Conservation (phyloP, 495 filamentous ascomycete genomes). For the Penicillium roqueforti region DNA sequence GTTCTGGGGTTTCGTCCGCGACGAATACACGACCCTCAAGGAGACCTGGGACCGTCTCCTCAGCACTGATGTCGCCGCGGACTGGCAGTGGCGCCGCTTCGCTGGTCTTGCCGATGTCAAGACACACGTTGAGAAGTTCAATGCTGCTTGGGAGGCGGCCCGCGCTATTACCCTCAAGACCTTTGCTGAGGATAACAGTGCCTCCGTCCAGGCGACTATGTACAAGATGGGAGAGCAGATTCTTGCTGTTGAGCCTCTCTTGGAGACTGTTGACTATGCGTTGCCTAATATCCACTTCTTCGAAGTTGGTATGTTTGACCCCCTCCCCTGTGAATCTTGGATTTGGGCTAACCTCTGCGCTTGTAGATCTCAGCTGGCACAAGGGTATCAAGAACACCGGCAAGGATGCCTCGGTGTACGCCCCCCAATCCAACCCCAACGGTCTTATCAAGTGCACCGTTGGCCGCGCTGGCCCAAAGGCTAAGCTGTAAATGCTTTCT, state of each 20-base stretch:
- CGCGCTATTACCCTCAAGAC: conserved; percentile 80
- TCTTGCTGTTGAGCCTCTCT: conserved; percentile 64
- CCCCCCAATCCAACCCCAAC: conserved; percentile 87
- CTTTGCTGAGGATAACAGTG: conserved; percentile 87
- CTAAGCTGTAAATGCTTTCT: conserved; percentile 34
- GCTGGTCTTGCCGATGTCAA: conserved; percentile 62
- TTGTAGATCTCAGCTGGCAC: conserved; percentile 87
- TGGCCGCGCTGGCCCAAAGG: conserved; percentile 50
- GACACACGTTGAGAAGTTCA: conserved; percentile 61
- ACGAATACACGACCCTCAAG: conserved; percentile 85
- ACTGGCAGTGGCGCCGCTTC: conserved; percentile 81
- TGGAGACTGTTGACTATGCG: conserved; percentile 72
- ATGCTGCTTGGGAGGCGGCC: conserved; percentile 70
- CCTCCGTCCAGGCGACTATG: conserved; percentile 96
- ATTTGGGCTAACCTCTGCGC: conserved; percentile 17
- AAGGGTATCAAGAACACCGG: conserved; percentile 96
- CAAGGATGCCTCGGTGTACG: conserved; percentile 93
- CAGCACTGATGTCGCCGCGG: conserved; percentile 82
- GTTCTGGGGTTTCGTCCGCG: conserved; percentile 88
- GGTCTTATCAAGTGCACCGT: conserved; percentile 96
- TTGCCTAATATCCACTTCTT: conserved; percentile 99
- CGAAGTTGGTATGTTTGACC: conserved; percentile 68
- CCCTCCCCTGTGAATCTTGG: background rate
- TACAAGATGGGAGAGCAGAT: conserved; percentile 96
- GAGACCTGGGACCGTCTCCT: conserved; percentile 95